Conservation (phyloP, 73 alveolate species). For the Paramecium pentaurelia region DNA sequence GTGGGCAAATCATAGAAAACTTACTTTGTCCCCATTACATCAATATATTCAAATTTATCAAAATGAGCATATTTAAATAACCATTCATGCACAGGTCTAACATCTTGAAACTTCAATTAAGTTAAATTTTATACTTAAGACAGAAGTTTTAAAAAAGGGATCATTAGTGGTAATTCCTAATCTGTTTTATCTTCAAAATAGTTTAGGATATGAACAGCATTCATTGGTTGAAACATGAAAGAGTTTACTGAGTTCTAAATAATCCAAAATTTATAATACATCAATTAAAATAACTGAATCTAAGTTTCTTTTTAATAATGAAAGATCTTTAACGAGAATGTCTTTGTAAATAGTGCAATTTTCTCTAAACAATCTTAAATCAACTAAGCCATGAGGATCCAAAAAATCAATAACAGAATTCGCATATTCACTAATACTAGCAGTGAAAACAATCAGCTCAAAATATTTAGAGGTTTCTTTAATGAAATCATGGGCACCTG, state of each 20-base stretch:
- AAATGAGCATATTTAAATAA: slow-evolving; percentile 34
- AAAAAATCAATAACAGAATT: slow-evolving; percentile 82
- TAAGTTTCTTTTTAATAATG: slow-evolving; percentile 72
- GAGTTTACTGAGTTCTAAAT: slow-evolving; percentile 46
- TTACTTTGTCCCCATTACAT: background rate
- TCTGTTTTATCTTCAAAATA: slow-evolving; percentile 60
- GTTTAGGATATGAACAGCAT: slow-evolving; percentile 40
- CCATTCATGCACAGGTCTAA: slow-evolving; percentile 46
- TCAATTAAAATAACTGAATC: slow-evolving; percentile 80
- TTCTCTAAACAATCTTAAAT: slow-evolving; percentile 80
- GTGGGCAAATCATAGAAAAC: background rate
- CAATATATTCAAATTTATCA: slow-evolving; percentile 10
- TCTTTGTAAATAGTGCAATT: slow-evolving; percentile 82
- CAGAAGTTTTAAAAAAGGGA: slow-evolving; percentile 37
- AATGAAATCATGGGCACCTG: slow-evolving; percentile 59
- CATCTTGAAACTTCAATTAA: background rate
- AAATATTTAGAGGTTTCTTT: slow-evolving; percentile 50
- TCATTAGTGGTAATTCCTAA: slow-evolving; percentile 14
- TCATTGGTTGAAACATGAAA: slow-evolving; percentile 55
- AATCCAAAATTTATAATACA: background rate
- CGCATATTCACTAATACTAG: slow-evolving; percentile 75
- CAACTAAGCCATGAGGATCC: slow-evolving; percentile 65
- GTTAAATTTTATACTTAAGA: background rate
- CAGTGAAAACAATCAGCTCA: slow-evolving; percentile 61
- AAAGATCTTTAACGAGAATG: slow-evolving; percentile 82